Percentiles rank a stretch among this genome's conserved stretches.
Conservation (phyloP, 2,329 filamentous ascomycete genomes). For the Claviceps maximensis region DNA sequence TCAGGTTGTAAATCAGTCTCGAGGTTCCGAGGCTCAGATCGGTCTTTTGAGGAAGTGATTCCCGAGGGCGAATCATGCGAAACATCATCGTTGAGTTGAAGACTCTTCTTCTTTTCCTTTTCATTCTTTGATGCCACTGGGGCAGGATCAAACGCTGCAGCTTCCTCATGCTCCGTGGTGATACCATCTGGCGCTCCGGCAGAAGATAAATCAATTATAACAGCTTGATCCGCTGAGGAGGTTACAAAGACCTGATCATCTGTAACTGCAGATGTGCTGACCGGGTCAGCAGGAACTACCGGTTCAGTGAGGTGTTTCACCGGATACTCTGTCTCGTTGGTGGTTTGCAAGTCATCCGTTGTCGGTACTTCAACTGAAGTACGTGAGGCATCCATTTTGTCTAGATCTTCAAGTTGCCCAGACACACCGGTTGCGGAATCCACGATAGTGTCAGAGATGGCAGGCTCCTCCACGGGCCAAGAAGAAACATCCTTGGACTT, state of each 20-base stretch:
- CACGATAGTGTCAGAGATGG: background rate
- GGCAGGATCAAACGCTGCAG: background rate
- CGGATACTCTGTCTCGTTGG: background rate
- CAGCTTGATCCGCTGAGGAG: background rate
- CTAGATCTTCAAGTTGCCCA: background rate
- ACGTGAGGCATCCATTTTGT: background rate
- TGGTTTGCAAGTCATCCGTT: background rate
- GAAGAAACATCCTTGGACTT: constrained; percentile 1
- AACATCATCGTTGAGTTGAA: background rate
- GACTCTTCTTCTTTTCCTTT: constrained; percentile 7
- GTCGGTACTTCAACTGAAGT: background rate
- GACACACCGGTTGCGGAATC: background rate
- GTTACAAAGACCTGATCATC: background rate
- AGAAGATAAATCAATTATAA: background rate
- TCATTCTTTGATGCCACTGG: constrained; percentile 4
- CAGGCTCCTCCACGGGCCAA: background rate
- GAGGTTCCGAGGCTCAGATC: background rate
- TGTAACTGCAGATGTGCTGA: background rate
- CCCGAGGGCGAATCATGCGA: background rate
- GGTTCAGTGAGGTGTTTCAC: background rate
- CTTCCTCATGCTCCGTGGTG: background rate
- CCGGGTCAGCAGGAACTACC: background rate
- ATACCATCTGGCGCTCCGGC: background rate
- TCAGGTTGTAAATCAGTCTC: background rate
- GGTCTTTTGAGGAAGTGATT: background rate